Base-by-base conservation (phyloP, 768 basidiomycete genomes). In the Suillus plorans region DNA sequence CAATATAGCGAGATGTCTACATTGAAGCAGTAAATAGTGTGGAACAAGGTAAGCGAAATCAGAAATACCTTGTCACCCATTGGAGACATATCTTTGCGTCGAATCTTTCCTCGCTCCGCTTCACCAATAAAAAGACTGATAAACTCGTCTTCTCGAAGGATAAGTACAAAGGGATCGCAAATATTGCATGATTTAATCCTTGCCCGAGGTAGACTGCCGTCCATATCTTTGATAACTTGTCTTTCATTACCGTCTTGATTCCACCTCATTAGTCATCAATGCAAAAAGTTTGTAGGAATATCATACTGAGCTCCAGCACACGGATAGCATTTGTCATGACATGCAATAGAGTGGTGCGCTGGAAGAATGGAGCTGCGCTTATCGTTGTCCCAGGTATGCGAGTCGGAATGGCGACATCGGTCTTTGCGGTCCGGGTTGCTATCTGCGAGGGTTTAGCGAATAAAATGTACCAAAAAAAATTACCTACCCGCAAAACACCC, bases 101-200 rank as follows among this genome's bases (percentile, higher is more conserved):
- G 81, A 60, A 95, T 89, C 71, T 89, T 93, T 36, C 93, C 91
- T 55, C 89, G 84, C 49, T 92, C 91, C 2, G 86, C 82, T 70
- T 96, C 93, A 2, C 88, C 87, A 45, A 94, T 89, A 74, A 95
- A 95, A 63, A 97, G 75, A 0, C 90, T 89, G 13, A 94, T 89
- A 2, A 87, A 87, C 70, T 94, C 95, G 72, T 97, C 94, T 71
- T 92, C 91, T 56, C 94, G 82, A 5, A 93, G 76, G 55, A 96
- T 88, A 44, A 93, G 80, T 50, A 95, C 88, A 68, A 90, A 96
- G 0, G 95, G 95, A 71, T 97, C 95, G 10, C 86, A 90, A 62
- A 97, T 92, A 66, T 89, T 90, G 62, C 94, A 96, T 2, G 87
- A 82, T 60, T 86, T 82, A 65, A 95, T 94, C 67, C 87, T 89